Conservation (phyloP, 2,329 filamentous ascomycete species). For the Paecilomyces niveus region DNA sequence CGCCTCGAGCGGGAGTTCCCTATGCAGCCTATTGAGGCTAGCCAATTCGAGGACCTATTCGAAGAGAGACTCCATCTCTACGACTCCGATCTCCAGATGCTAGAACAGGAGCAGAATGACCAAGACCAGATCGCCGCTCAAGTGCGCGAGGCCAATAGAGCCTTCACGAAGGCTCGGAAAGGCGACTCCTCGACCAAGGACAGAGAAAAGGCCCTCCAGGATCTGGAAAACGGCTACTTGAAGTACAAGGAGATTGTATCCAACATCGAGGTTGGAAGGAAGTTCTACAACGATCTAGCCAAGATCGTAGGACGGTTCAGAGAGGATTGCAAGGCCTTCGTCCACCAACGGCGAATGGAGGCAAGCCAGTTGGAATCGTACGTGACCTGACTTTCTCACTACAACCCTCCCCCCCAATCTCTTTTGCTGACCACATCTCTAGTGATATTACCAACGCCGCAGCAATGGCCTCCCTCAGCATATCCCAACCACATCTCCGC, state of each 20-base stretch:
- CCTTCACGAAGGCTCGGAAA: slow-evolving; percentile 65
- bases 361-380: slow-evolving; percentile 72
- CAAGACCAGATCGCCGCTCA: slow-evolving; percentile 66
- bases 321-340: slow-evolving; percentile 72
- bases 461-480: slow-evolving; percentile 52
- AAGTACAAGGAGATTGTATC: slow-evolving; percentile 95
- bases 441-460: slow-evolving; percentile 49
- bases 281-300: slow-evolving; percentile 94
- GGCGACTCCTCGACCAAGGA: slow-evolving; percentile 63
- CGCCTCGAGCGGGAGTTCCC: slow-evolving; percentile 81
- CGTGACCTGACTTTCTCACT: slow-evolving; percentile 18
- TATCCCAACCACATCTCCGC: slow-evolving; percentile 29
- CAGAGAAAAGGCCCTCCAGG: slow-evolving; percentile 75
- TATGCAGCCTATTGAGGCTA: slow-evolving; percentile 74
- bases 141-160: slow-evolving; percentile 66
- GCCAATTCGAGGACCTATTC: slow-evolving; percentile 89
- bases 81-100: slow-evolving; percentile 64
- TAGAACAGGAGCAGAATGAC: slow-evolving; percentile 65
- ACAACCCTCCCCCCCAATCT: background rate
- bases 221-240: slow-evolving; percentile 82
- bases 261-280: slow-evolving; percentile 83
- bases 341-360: slow-evolving; percentile 72
- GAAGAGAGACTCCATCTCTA: slow-evolving; percentile 75
- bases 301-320: slow-evolving; percentile 80
- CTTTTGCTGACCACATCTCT: slow-evolving; percentile 1